phyloP scores from a whole-genome alignment of 2,329 filamentous ascomycete species.

The Penicillium verrucosum region DNA sequence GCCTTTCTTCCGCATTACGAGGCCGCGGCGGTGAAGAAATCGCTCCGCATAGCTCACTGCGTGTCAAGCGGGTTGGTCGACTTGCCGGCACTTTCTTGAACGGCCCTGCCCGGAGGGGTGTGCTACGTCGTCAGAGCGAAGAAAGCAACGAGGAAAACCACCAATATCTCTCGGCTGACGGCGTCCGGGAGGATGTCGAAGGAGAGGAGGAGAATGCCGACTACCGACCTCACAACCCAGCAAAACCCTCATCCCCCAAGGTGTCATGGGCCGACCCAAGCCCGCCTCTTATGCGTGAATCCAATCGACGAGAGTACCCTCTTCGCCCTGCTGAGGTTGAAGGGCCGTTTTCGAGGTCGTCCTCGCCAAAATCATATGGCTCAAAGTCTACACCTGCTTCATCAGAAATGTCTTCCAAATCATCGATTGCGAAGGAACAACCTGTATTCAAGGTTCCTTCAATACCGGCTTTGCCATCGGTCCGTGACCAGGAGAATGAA shows the following conservation, averaged over 20 bases:
- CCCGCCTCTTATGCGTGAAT: constrained; percentile 24
- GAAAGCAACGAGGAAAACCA: constrained; percentile 53
- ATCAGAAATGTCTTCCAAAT: constrained; percentile 40
- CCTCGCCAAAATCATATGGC: constrained; percentile 35
- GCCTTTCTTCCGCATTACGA: constrained; percentile 38
- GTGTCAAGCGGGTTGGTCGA: constrained; percentile 73
- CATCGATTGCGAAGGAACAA: constrained; percentile 44
- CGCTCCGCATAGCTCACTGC: constrained; percentile 68
- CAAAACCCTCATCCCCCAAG: constrained; percentile 34
- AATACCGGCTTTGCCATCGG: constrained; percentile 57
- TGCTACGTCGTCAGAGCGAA: constrained; percentile 59
- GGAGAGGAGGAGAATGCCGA: constrained; percentile 29
- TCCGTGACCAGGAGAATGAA: constrained; percentile 82
- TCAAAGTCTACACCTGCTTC: constrained; percentile 44
- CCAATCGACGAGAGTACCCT: constrained; percentile 24
- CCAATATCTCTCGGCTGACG: constrained; percentile 28
- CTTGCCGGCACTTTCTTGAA: constrained; percentile 74
- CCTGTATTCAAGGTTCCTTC: constrained; percentile 60
- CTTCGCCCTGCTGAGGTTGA: constrained; percentile 22
- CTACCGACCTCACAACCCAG: constrained; percentile 22
- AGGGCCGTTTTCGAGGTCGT: constrained; percentile 33
- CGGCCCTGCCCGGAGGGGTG: constrained; percentile 72
- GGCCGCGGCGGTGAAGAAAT: constrained; percentile 58
- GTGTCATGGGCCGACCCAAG: constrained; percentile 38
- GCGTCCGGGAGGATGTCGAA: constrained; percentile 27